phyloP scores from a whole-genome alignment of 2,329 filamentous ascomycete species.

The Monilinia vaccinii-corymbosi region DNA sequence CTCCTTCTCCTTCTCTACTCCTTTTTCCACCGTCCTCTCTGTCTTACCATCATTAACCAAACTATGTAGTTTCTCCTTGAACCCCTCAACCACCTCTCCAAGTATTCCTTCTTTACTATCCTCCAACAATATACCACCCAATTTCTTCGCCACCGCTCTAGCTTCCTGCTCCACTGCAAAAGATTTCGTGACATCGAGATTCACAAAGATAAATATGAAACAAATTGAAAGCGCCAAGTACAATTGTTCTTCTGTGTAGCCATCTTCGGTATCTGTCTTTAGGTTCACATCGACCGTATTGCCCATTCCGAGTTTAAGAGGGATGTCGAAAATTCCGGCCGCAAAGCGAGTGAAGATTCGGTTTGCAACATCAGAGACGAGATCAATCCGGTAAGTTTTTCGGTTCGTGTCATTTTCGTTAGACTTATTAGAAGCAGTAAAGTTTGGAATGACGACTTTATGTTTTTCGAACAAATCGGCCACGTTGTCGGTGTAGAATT shows the following conservation, averaged over 20 bases:
- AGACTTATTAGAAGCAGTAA: conserved; percentile 38
- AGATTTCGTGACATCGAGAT: conserved; percentile 53
- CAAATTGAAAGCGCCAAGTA: conserved; percentile 44
- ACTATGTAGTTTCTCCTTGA: background rate
- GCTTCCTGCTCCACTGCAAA: conserved; percentile 47
- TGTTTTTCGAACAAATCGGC: conserved; percentile 50
- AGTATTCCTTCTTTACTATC: conserved; percentile 53
- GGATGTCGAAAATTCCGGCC: conserved; percentile 41
- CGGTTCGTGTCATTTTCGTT: background rate
- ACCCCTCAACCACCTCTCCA: background rate
- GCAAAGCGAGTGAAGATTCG: conserved; percentile 44
- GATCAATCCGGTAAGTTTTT: conserved; percentile 44
- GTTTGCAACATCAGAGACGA: conserved; percentile 51
- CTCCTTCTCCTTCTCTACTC: conserved; percentile 29
- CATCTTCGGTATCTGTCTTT: background rate
- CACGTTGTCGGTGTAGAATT: background rate
- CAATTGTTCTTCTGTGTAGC: conserved; percentile 22
- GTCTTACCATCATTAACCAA: conserved; percentile 21
- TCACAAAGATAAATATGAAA: conserved; percentile 54
- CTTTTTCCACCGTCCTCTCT: conserved; percentile 30
- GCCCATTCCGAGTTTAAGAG: conserved; percentile 26
- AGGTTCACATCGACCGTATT: conserved; percentile 20
- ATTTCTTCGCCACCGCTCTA: conserved; percentile 45
- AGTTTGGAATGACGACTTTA: conserved; percentile 49
- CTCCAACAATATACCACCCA: conserved; percentile 53